Conservation (phyloP, 306 rosid species). For the Carpinus viminea region DNA sequence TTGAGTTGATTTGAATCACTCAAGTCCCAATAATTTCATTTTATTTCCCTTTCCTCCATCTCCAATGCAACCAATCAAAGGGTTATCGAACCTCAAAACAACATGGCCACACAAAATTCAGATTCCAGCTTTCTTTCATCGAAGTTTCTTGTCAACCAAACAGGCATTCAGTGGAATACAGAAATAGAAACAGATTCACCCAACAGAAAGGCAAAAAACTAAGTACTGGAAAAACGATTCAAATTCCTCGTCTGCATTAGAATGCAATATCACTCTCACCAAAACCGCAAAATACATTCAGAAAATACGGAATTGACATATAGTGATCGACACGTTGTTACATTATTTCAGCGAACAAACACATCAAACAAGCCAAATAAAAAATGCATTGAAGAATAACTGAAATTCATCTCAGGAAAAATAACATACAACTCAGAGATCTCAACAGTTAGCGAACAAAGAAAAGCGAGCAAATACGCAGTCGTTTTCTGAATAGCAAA, state of each 20-base stretch:
- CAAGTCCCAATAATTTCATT: no score
- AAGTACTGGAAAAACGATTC: not conserved
- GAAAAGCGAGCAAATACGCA: conserved; percentile 1
- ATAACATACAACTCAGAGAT: conserved; percentile 8
- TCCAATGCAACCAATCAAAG: not conserved
- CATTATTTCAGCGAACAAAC: conserved; percentile 20
- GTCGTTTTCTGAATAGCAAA: conserved; percentile 8
- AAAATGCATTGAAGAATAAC: not conserved
- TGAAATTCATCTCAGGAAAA: not conserved
- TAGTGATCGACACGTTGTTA: not conserved
- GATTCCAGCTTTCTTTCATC: not conserved
- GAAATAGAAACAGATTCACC: not conserved
- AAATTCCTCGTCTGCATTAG: not conserved
- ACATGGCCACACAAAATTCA: not conserved
- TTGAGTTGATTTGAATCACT: no score
- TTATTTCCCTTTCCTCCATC: no score
- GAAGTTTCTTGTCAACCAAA: not conserved
- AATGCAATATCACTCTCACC: not conserved
- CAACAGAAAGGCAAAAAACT: not conserved
- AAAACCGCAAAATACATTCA: not conserved
- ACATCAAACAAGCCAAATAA: not conserved
- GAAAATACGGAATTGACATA: not conserved
- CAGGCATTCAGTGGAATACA: not conserved
- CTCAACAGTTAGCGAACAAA: not conserved
- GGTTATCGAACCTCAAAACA: not conserved